Base-by-base conservation (phyloP, 164 flowering plant species). In the Stephania cephalantha region DNA sequence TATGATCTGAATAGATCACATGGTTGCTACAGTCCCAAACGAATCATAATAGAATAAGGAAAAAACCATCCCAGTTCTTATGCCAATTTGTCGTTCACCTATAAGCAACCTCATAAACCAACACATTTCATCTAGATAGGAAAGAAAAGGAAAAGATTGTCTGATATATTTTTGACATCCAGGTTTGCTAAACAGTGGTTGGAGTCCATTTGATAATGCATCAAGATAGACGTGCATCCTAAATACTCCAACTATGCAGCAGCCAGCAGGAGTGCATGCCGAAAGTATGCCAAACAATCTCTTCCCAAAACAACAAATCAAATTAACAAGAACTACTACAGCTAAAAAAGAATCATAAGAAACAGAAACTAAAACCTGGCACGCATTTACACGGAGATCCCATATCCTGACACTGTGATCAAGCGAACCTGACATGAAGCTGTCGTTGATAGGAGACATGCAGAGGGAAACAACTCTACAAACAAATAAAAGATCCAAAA, bases 341-440 rank as follows among this genome's bases (percentile, higher is more conserved):
- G 20, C 8, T 53, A 7, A 10, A 44, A 46, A 5, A 58, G 22
- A 18, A 46, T 11, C 61, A 25, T 9, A 66, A 68, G 46, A 73
- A 78, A 53, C 45, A 42, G 46, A 72, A 75, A 73, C 48, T 84
- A 84, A 78, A 78, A 96, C 99, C 98, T 96, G 99, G 84, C 99
- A 96, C 20, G 95, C 91, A 86, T 96, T 96, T 55, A 94, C 98
- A 74, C 98, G 95, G 78, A 96, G 93, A 88, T 96, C 99, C 99
- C 99, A 96, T 72, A 95, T 88, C 80, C 99, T 83, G 73, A 92
- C 95, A 80, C 82, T 88, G 76, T 91, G 99, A 75, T 96, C 99
- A 82, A 92, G 90, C 69, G 99, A 93, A 73, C 97, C 99, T 4
- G 99, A 96, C 99, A 96, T 93, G 86, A 96, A 96, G 85, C 98